Percentiles rank a stretch among this genome's conserved stretches.
Evolutionary conservation across 371 early-diverging fungal species (phyloP).

Genomic region (Actinomucor elegans): DNA sequence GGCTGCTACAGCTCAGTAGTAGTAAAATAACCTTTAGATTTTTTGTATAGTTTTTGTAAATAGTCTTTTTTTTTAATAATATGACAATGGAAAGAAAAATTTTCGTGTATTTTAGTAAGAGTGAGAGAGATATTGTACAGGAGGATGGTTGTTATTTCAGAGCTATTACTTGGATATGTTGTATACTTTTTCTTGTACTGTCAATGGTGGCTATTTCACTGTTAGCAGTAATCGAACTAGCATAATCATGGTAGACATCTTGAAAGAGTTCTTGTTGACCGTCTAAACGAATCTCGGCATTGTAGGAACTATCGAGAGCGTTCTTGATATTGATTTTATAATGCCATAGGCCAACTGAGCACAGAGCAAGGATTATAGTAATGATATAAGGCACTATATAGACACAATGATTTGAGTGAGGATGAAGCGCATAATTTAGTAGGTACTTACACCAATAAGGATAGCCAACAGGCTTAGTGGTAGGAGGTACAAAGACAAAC

Average conservation of each 20-base stretch:
- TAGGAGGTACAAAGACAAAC: constrained; percentile 27
- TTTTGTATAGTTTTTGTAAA: no score
- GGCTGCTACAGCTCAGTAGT: no score
- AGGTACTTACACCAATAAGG: constrained; percentile 22
- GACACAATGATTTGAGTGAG: not conserved
- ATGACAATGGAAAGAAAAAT: no score
- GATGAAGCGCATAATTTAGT: not conserved
- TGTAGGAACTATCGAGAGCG: constrained; percentile 17
- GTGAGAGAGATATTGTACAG: no score
- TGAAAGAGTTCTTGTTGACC: constrained; percentile 17
- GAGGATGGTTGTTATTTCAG: not conserved
- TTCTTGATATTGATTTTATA: constrained; percentile 16
- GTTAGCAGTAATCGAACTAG: not conserved
- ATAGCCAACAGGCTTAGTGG: constrained; percentile 10
- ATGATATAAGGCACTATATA: constrained; percentile 22
- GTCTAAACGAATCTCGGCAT: constrained; percentile 15
- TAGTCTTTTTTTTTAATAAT: no score
- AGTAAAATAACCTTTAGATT: no score
- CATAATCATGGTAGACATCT: constrained; percentile 12
- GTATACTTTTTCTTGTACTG: no score
- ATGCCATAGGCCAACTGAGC: constrained; percentile 21
- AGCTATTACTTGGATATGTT: no score
- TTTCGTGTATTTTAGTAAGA: no score
- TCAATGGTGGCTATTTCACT: not conserved
- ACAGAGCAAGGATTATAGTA: constrained; percentile 13